These are phyloP conservation scores for Aspergillus tamarii DNA, from an alignment of 2,329 filamentous ascomycete species.

Conservation along the genomic window DNA sequence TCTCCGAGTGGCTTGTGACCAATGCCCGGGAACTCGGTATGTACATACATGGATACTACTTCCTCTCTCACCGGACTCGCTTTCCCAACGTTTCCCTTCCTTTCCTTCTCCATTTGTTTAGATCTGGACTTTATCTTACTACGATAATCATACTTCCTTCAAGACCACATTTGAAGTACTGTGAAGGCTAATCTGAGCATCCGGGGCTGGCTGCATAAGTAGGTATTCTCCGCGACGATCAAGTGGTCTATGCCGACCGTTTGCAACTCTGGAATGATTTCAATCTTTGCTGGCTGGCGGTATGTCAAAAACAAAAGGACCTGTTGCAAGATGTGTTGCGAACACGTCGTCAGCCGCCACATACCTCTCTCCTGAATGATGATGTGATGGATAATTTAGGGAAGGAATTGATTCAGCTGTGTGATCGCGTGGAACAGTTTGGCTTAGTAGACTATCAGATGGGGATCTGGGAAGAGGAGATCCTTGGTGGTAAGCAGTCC, in stretches of 20 bases:
- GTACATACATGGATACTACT: constrained; percentile 40
- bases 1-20: constrained; percentile 68
- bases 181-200: constrained; percentile 1
- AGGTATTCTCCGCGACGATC: constrained; percentile 86
- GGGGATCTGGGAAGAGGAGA: constrained; percentile 93
- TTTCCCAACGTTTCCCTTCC: constrained; percentile 1
- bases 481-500: constrained; percentile 71
- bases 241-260: constrained; percentile 72
- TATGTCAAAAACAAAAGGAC: constrained; percentile 83
- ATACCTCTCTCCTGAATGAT: constrained; percentile 66
- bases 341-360: constrained; percentile 60
- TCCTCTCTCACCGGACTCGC: constrained; percentile 29
- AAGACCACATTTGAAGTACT: no score
- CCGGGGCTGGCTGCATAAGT: constrained; percentile 17
- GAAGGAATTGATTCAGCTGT: constrained; percentile 77
- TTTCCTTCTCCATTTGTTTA: not conserved
- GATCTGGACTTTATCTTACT: not conserved
- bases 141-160: not conserved
- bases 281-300: constrained; percentile 85
- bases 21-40: constrained; percentile 69
- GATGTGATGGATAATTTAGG: constrained; percentile 78
- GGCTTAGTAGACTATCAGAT: constrained; percentile 98
- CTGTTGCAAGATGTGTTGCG: constrained; percentile 64
- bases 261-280: constrained; percentile 91
- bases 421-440: constrained; percentile 83